Percentiles rank a stretch among this genome's conserved stretches.
phyloP scores from a whole-genome alignment of 768 basidiomycete species.

The Mycena floridula region DNA sequence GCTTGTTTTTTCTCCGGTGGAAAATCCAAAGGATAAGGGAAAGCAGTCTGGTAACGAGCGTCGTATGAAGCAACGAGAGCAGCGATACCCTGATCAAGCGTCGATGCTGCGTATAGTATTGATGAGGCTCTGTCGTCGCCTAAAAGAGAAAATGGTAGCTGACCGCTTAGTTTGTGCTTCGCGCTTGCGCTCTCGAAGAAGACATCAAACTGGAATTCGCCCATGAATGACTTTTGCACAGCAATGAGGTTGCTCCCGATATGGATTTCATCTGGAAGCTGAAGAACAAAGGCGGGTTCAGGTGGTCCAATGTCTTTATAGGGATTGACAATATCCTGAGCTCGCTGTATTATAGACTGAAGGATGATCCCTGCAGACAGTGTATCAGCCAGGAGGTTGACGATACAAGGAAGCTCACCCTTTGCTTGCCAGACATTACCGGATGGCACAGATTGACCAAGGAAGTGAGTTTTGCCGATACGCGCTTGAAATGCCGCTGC shows the following conservation, averaged over 20 bases:
- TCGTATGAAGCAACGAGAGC: conserved; percentile 57
- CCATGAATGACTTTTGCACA: conserved; percentile 81
- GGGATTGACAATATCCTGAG: conserved; percentile 44
- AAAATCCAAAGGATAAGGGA: conserved; percentile 62
- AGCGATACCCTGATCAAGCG: conserved; percentile 64
- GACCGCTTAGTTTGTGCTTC: conserved; percentile 60
- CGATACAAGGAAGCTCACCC: conserved; percentile 33
- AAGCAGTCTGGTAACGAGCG: conserved; percentile 58
- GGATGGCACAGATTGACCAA: conserved; percentile 53
- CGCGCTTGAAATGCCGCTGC: conserved; percentile 51
- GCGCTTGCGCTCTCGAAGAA: conserved; percentile 76
- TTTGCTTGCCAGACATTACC: conserved; percentile 83
- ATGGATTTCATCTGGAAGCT: conserved; percentile 68
- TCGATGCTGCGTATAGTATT: conserved; percentile 37
- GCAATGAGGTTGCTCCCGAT: conserved; percentile 77
- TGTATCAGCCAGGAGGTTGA: conserved; percentile 1
- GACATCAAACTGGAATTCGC: conserved; percentile 84
- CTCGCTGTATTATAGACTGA: conserved; percentile 52
- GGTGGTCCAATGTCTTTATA: conserved; percentile 57
- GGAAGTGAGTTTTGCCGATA: conserved; percentile 65
- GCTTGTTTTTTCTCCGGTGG: conserved; percentile 37
- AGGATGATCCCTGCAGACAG: conserved; percentile 50
- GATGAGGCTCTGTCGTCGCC: conserved; percentile 5
- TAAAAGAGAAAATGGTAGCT: conserved; percentile 21
- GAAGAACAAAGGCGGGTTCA: conserved; percentile 76